Evolutionary conservation across 2,329 filamentous ascomycete genomes (phyloP), one percentile per base, ranked within the genome.

Genomic region (Pseudogymnoascus sp.): DNA sequence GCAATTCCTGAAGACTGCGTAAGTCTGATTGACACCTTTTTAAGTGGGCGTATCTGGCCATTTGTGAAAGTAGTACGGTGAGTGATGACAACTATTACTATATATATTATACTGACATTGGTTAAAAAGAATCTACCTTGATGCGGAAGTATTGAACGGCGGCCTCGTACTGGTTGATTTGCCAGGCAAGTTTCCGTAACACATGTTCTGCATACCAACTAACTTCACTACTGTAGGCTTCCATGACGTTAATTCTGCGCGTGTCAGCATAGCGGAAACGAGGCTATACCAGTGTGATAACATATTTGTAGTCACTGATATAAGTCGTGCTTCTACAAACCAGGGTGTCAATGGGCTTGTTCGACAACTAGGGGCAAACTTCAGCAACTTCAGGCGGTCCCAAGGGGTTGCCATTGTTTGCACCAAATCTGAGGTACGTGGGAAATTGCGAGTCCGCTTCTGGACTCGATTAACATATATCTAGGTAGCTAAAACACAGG

Each of bases 1-100:
- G 45, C 52, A n/a, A 26, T 41, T 18, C 58, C 15, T n/a, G 18
- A 37, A 9, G 35, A 56, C 18, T 63, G 60, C 38, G 23, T 30
- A 12, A 8, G 8, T 12, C 41, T 30, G 30, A 63, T 59, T 33
- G 59, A 63, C 10, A 28, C 21, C 18, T 62, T 59, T 37, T 48
- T 60, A 34, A 26, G 48, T 3, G 35, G 19, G 15, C 59, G 52
- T 30, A 63, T 59, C 38, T 63, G 62, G 60, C 62, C 62, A 37
- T 60, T 63, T 39, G 59, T 63, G n/a, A 60, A 63, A 28, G 61
- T 59, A n/a, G 58, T 62, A 30, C 58, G 62, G 62, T 63, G 59
- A 13, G 60, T 21, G 9, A 12, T n/a, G 7, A 57, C 7, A 2
- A 5, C 35, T n/a, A 23, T 45, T 55, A 34, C 2, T 15, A 33